These are phyloP conservation scores for Neurospora sp. DNA, from an alignment of 495 filamentous ascomycete species.

Conservation along the genomic window DNA sequence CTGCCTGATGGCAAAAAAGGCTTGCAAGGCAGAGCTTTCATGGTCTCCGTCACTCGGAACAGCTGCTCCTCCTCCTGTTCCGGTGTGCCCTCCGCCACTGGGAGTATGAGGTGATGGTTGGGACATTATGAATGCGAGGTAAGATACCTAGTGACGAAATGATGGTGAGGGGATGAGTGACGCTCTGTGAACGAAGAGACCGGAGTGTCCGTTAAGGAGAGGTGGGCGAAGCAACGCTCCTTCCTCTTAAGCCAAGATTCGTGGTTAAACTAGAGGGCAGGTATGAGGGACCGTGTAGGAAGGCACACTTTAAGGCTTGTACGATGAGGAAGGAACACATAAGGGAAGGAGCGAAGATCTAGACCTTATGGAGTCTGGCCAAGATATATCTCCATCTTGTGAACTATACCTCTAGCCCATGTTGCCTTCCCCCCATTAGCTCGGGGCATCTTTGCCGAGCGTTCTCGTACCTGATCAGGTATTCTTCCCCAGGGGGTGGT, in stretches of 20 bases:
- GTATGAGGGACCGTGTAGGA: neutral
- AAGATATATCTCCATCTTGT: neutral
- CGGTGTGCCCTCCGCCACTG: neutral
- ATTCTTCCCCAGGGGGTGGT: neutral
- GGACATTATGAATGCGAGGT: slow-evolving; percentile 2
- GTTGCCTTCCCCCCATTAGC: neutral
- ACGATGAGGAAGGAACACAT: neutral
- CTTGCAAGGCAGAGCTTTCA: slow-evolving; percentile 6
- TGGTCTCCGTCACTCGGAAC: slow-evolving; percentile 7
- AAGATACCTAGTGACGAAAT: neutral
- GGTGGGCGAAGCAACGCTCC: neutral
- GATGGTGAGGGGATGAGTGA: neutral
- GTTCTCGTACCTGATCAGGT: neutral
- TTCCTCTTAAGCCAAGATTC: neutral
- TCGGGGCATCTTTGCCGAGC: neutral
- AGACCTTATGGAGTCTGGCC: slow-evolving; percentile 11
- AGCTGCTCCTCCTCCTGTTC: neutral
- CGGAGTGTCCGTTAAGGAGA: neutral
- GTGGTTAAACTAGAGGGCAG: neutral
- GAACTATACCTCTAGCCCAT: neutral
- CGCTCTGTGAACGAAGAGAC: neutral
- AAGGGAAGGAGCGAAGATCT: slow-evolving; percentile 7
- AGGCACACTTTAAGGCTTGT: neutral
- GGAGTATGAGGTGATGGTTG: neutral
- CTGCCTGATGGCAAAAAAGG: slow-evolving; percentile 20